A percentile compares a stretch with the other conserved stretches of the same genome.
Conservation (phyloP, 1,284 basidiomycete genomes). For the Naganishia sp. region DNA sequence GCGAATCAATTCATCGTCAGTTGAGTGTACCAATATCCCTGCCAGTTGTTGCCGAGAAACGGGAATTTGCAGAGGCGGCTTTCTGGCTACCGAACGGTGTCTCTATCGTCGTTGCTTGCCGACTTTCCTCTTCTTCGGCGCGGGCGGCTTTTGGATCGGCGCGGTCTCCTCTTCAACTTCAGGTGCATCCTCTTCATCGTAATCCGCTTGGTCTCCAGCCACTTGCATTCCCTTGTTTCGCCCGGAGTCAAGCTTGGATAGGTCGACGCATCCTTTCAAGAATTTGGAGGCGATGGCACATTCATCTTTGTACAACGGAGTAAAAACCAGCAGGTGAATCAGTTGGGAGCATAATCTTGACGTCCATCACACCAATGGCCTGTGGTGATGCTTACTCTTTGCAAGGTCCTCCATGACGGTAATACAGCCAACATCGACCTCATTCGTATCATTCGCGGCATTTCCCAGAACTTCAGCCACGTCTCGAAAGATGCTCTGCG, state of each 20-base stretch:
- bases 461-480: background rate
- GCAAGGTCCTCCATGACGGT: background rate
- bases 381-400: background rate
- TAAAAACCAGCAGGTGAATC: too few species aligned
- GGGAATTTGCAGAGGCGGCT: too few species aligned
- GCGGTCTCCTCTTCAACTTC: background rate
- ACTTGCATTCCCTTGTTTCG: background rate
- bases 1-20: too few species aligned
- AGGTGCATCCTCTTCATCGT: too few species aligned
- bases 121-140: background rate
- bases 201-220: background rate
- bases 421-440: constrained; percentile 4
- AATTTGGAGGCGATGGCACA: background rate
- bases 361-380: background rate
- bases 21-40: too few species aligned
- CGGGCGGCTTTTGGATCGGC: background rate
- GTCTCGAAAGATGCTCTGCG: background rate
- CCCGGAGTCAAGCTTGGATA: constrained; percentile 7
- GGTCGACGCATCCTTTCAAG: background rate
- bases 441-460: background rate
- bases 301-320: constrained; percentile 1
- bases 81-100: too few species aligned
- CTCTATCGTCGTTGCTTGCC: background rate
- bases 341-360: background rate
- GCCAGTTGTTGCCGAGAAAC: too few species aligned